These are phyloP conservation scores for Paraphaeosphaeria sporulosa DNA, from an alignment of 2,329 filamentous ascomycete species.

Conservation along the genomic window DNA sequence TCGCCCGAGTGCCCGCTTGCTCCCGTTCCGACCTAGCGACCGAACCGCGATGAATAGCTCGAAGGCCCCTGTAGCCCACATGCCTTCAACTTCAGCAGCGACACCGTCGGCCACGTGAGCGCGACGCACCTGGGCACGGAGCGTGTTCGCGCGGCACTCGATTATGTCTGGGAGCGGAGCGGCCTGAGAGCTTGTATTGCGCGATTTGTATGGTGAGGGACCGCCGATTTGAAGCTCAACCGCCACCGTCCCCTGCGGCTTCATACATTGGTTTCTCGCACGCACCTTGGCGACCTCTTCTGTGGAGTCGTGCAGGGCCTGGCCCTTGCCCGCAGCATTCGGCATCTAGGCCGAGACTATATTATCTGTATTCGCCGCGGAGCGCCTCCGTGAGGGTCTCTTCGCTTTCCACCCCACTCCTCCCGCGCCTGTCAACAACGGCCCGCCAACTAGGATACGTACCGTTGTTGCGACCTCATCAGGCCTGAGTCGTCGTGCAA, in stretches of 20 bases:
- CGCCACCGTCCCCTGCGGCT: too few species aligned
- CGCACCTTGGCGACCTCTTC: not conserved
- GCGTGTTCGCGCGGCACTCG: too few species aligned
- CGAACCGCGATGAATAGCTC: not conserved
- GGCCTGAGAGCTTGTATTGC: too few species aligned
- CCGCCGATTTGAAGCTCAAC: too few species aligned
- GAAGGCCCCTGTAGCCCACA: too few species aligned
- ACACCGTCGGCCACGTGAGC: too few species aligned
- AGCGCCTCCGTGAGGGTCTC: not conserved
- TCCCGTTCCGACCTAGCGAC: not conserved
- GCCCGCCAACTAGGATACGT: constrained; percentile 1
- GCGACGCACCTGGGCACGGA: too few species aligned
- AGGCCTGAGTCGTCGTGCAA: not conserved
- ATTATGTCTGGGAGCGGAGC: too few species aligned
- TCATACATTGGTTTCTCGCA: not conserved
- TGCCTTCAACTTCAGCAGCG: too few species aligned
- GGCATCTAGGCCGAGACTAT: not conserved
- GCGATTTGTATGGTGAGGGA: too few species aligned
- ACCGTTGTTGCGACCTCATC: not conserved
- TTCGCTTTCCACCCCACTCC: not conserved
- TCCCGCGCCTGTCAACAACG: not conserved
- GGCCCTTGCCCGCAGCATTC: not conserved
- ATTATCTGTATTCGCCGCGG: constrained; percentile 2
- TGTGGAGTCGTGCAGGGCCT: not conserved
- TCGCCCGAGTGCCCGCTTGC: not conserved